phyloP scores from a whole-genome alignment of 2,329 filamentous ascomycete species.

The Claviceps capensis region DNA sequence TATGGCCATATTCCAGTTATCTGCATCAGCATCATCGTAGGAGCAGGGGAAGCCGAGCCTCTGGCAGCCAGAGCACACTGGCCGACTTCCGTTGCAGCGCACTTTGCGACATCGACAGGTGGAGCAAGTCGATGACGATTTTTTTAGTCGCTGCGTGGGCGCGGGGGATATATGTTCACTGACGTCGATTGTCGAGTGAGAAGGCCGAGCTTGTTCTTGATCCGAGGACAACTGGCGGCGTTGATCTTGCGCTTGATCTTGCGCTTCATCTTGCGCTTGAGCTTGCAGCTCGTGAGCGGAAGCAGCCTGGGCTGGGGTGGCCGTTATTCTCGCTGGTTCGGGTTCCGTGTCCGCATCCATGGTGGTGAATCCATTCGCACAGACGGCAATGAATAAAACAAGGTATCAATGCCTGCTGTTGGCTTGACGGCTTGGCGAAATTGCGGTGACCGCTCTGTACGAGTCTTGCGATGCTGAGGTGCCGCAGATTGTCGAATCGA shows the following conservation, averaged over 20 bases:
- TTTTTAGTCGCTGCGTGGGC: slow-evolving; percentile 23
- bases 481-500: too few species aligned
- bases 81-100: slow-evolving; percentile 40
- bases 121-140: slow-evolving; percentile 35
- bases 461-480: too few species aligned
- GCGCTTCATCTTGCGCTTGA: neutral
- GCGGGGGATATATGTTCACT: slow-evolving; percentile 5
- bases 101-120: slow-evolving; percentile 44
- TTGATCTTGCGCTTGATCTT: too few species aligned
- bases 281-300: neutral
- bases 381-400: neutral
- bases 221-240: neutral
- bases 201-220: neutral
- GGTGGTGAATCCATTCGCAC: slow-evolving; percentile 1
- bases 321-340: slow-evolving; percentile 1
- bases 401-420: too few species aligned
- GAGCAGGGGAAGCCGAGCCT: slow-evolving; percentile 44
- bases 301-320: neutral
- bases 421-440: too few species aligned
- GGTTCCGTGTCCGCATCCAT: slow-evolving; percentile 4
- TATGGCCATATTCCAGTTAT: slow-evolving; percentile 29
- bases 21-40: slow-evolving; percentile 34
- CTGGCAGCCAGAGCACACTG: slow-evolving; percentile 44
- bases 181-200: neutral
- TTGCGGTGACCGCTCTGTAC: too few species aligned